These are phyloP conservation scores for Penicillium sp. DNA, from an alignment of 2,329 filamentous ascomycete species.

Conservation along the genomic window DNA sequence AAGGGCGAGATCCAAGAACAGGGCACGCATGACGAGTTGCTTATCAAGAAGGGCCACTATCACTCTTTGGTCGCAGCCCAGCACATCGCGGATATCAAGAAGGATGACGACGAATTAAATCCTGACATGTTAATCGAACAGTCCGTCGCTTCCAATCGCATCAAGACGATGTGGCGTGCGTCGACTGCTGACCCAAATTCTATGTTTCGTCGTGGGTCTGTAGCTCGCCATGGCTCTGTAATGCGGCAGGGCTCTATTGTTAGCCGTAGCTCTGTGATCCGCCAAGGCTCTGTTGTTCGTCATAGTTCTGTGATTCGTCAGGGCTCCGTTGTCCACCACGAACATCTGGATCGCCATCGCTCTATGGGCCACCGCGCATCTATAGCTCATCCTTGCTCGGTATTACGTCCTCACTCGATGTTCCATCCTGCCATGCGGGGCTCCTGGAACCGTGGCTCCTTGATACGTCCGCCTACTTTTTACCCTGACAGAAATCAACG, in stretches of 20 bases:
- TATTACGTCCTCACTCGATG: neutral
- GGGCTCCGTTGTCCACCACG: neutral
- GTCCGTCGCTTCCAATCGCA: neutral
- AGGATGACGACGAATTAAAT: conserved; percentile 27
- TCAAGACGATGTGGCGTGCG: conserved; percentile 5
- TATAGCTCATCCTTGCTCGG: neutral
- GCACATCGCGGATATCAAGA: conserved; percentile 65
- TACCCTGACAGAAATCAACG: neutral
- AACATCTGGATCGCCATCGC: neutral
- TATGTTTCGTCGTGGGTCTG: conserved; percentile 1
- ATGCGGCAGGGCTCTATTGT: neutral
- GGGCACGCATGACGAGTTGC: conserved; percentile 78
- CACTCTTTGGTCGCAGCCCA: conserved; percentile 85
- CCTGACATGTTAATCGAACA: neutral
- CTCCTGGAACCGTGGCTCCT: neutral
- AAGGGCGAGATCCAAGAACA: conserved; percentile 87
- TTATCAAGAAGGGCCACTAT: conserved; percentile 73
- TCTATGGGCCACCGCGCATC: neutral
- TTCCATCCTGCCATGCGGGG: conserved; percentile 2
- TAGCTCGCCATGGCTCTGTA: neutral
- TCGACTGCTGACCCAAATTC: neutral
- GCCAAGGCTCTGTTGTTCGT: neutral
- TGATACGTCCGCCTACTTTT: neutral
- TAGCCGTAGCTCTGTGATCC: neutral
- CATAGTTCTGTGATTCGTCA: neutral